A percentile compares a stretch with the other conserved stretches of the same genome.
Conservation (phyloP, 2,329 filamentous ascomycete species). For the Epichloe elymi region DNA sequence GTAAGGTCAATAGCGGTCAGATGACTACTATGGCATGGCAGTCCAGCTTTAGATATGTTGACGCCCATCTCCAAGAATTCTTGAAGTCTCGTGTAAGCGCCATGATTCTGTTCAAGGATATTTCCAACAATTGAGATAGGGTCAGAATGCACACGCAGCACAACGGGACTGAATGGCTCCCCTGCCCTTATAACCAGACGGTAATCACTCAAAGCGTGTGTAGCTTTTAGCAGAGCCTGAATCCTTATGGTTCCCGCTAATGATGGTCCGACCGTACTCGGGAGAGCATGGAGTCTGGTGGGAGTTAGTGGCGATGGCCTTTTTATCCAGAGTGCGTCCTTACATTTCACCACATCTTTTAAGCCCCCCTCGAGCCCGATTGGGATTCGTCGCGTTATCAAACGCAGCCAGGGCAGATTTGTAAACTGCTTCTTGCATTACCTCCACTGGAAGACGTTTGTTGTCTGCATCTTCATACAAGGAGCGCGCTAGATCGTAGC, state of each 20-base stretch:
- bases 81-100: constrained; percentile 61
- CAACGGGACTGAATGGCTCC: constrained; percentile 70
- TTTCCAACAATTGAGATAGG: constrained; percentile 61
- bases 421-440: constrained; percentile 48
- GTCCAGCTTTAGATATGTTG: constrained; percentile 50
- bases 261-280: constrained; percentile 39
- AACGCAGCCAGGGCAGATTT: constrained; percentile 56
- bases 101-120: constrained; percentile 61
- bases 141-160: constrained; percentile 63
- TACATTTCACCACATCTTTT: constrained; percentile 68
- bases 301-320: not conserved
- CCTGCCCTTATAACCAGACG: constrained; percentile 63
- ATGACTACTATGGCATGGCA: constrained; percentile 16
- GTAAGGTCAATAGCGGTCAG: not conserved
- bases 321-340: constrained; percentile 13
- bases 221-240: constrained; percentile 55
- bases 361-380: constrained; percentile 63
- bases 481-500: constrained; percentile 48
- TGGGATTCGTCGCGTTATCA: constrained; percentile 72
- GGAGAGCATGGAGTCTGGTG: constrained; percentile 51
- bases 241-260: constrained; percentile 38
- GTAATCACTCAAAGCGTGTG: constrained; percentile 64
- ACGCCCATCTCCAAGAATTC: constrained; percentile 57
- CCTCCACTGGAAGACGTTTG: constrained; percentile 32
- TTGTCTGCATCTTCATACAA: constrained; percentile 43